phyloP scores from a whole-genome alignment of 1,284 basidiomycete genomes.

The Gymnopus androsaceus region DNA sequence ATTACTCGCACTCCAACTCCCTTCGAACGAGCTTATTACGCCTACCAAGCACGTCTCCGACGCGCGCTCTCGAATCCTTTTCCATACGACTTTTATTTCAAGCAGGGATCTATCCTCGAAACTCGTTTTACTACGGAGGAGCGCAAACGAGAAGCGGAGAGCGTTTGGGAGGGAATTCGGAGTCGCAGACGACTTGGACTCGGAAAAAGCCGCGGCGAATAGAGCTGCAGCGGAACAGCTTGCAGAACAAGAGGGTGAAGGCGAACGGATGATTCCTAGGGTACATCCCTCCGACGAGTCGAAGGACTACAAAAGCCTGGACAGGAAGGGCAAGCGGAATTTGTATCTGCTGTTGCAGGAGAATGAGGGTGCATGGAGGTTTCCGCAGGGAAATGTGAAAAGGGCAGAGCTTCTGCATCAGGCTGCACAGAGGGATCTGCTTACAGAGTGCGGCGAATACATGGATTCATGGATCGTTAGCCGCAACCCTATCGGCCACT shows the following conservation, averaged over 20 bases:
- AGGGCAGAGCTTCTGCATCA: slow-evolving; percentile 71
- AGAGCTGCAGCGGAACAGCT: slow-evolving; percentile 57
- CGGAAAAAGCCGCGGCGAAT: slow-evolving; percentile 47
- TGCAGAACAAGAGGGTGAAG: slow-evolving; percentile 68
- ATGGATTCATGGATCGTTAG: slow-evolving; percentile 87
- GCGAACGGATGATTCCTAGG: slow-evolving; percentile 60
- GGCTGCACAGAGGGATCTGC: slow-evolving; percentile 69
- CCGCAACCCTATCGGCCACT: slow-evolving; percentile 68
- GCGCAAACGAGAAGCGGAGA: slow-evolving; percentile 62
- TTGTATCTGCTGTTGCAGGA: slow-evolving; percentile 79
- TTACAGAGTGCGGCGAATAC: slow-evolving; percentile 64
- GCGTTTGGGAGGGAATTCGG: slow-evolving; percentile 70
- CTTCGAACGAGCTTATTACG: slow-evolving; percentile 86
- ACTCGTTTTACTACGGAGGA: slow-evolving; percentile 79
- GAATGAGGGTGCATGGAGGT: slow-evolving; percentile 71
- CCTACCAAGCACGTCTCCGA: slow-evolving; percentile 83
- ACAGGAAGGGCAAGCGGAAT: slow-evolving; percentile 83
- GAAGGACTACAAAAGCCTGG: slow-evolving; percentile 72
- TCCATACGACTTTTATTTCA: slow-evolving; percentile 93
- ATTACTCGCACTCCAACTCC: slow-evolving; percentile 75
- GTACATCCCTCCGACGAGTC: slow-evolving; percentile 62
- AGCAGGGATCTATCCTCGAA: slow-evolving; percentile 86
- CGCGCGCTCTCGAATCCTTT: slow-evolving; percentile 89
- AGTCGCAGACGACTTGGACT: slow-evolving; percentile 40
- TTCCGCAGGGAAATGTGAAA: slow-evolving; percentile 72